Evolutionary conservation across 1,139 yeast species (phyloP).

Genomic region (Protomyces macrosporus): DNA sequence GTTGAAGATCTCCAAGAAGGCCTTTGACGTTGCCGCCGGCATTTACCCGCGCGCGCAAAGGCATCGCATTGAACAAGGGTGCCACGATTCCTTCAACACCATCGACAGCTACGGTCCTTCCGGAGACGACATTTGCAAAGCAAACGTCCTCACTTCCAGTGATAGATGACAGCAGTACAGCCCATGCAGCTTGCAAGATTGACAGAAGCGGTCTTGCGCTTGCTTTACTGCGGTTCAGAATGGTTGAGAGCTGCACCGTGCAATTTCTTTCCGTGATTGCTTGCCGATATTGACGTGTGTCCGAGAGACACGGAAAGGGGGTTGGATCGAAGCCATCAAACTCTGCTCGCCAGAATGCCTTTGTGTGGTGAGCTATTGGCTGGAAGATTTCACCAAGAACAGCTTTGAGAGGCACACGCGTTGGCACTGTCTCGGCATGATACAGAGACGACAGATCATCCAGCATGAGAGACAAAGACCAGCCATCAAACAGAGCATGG

Average conservation of each 20-base stretch:
- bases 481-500: constrained; percentile 32
- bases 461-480: constrained; percentile 28
- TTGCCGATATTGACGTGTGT: neutral
- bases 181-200: constrained; percentile 11
- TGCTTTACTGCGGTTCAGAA: neutral
- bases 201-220: neutral
- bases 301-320: constrained; percentile 3
- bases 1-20: constrained; percentile 9
- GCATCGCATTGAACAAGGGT: constrained; percentile 31
- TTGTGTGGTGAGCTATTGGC: neutral
- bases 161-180: constrained; percentile 1
- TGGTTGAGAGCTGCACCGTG: neutral
- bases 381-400: neutral
- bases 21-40: neutral
- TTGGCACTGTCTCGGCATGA: neutral
- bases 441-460: constrained; percentile 23
- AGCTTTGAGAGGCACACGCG: constrained; percentile 15
- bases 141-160: constrained; percentile 30
- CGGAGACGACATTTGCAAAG: constrained; percentile 31
- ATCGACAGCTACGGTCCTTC: constrained; percentile 27
- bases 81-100: constrained; percentile 27
- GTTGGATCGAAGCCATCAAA: neutral
- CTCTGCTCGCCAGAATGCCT: neutral
- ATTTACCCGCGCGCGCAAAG: constrained; percentile 24
- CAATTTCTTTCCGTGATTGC: neutral